Evolutionary conservation across 2,329 filamentous ascomycete genomes (phyloP), one percentile per base, ranked within the genome.

Genomic region (Diaporthe humulicola): DNA sequence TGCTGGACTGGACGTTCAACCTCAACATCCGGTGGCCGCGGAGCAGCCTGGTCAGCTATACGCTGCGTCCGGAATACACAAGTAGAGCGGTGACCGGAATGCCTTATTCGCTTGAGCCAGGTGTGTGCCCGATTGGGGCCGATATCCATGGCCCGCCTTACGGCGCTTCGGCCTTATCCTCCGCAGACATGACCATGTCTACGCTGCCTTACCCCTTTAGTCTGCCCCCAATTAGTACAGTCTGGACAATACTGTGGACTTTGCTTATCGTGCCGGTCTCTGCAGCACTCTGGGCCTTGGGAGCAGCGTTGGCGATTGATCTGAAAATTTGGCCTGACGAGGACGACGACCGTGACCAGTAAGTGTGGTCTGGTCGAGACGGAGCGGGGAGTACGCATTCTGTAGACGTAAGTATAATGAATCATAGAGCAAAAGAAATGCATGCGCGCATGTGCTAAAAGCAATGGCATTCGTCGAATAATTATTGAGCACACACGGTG

Each of bases 11-110:
- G 64, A 30, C 15, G 30, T 28, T 67, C 36, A 15, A 8, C 64
- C 19, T 67, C 22, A n/a, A 9, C 45, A 67, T 67, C 8, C 50
- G 25, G 12, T 67, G 42, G 64, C 64, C 64, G 45, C 22, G n/a
- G 30, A 8, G 7, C 30, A n/a, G 22, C 14, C 1, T 52, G 15
- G 10, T 54, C 33, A 14, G 45, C 45, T 69, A 69, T 33, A 50
- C 45, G 48, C 48, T 69, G 64, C 45, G 64, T 12, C 33, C 22
- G 10, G 64, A 40, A 17, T 54, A 40, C n/a, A 40, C 19, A 17
- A 40, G 64, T 28, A 54, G 64, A 54, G 33, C 64, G 6, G 64
- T 69, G 1, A 54, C 48, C 9, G 48, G 45, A 12, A 25, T 52
- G 64, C 19, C 30, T 19, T 52, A 52, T 48, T 17, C 17, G 30